phyloP scores from a whole-genome alignment of 1,284 basidiomycete genomes.

The Puccinia sorghi region DNA sequence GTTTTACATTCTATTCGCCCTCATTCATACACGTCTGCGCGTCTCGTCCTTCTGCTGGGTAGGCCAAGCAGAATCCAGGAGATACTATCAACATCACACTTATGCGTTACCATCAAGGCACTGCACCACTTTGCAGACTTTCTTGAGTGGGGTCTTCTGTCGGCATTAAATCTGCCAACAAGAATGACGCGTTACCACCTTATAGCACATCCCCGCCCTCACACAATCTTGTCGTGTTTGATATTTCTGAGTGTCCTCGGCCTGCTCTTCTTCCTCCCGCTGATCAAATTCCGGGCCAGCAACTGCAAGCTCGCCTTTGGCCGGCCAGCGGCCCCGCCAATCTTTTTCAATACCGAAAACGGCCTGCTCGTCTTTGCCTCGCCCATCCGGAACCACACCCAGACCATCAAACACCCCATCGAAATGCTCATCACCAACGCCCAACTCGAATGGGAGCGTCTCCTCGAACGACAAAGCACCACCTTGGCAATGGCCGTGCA shows the following conservation, averaged over 20 bases:
- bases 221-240: constrained; percentile 13
- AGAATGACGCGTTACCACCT: background rate
- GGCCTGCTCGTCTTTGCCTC: constrained; percentile 26
- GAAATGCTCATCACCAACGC: constrained; percentile 60
- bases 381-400: constrained; percentile 16
- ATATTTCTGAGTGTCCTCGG: background rate
- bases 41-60: constrained; percentile 3
- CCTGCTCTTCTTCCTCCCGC: constrained; percentile 12
- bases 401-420: constrained; percentile 57
- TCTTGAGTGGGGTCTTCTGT: background rate
- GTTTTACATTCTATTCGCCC: background rate
- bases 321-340: background rate
- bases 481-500: constrained; percentile 61
- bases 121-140: background rate
- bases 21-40: constrained; percentile 3
- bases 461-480: constrained; percentile 60
- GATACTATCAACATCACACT: background rate
- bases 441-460: constrained; percentile 60
- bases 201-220: background rate
- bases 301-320: constrained; percentile 7
- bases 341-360: constrained; percentile 28
- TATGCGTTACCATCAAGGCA: no score
- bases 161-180: background rate
- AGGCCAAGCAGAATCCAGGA: background rate
- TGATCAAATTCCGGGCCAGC: constrained; percentile 9